Conservation (phyloP, 768 basidiomycete genomes). For the Lentinula sp. region DNA sequence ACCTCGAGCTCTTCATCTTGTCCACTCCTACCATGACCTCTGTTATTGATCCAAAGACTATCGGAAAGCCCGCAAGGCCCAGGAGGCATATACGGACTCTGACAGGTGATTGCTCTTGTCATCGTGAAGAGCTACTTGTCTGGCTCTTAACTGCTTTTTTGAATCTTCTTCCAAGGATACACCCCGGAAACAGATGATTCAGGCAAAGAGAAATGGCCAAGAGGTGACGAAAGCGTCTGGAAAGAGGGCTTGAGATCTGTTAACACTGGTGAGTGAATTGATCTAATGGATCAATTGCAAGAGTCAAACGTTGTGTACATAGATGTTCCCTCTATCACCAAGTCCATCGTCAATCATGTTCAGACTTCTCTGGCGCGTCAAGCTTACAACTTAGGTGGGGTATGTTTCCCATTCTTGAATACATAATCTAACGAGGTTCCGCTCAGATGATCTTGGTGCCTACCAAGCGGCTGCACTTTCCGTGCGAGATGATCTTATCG, state of each 20-base stretch:
- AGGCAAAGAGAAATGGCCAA: constrained; percentile 84
- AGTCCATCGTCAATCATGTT: constrained; percentile 75
- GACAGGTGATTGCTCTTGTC: constrained; percentile 36
- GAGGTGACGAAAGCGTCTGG: constrained; percentile 74
- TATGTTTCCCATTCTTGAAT: background rate
- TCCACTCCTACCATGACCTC: constrained; percentile 46
- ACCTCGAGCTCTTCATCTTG: background rate
- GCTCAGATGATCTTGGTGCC: constrained; percentile 69
- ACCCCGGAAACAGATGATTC: constrained; percentile 68
- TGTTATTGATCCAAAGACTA: constrained; percentile 55
- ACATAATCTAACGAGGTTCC: background rate
- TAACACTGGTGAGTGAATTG: constrained; percentile 41
- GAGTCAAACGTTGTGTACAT: constrained; percentile 28
- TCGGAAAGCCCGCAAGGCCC: constrained; percentile 54
- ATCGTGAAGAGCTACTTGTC: background rate
- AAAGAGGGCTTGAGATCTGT: constrained; percentile 53
- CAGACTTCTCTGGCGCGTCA: constrained; percentile 89
- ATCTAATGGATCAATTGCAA: background rate
- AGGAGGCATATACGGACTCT: constrained; percentile 66
- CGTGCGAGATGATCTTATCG: constrained; percentile 83
- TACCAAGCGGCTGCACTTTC: constrained; percentile 91
- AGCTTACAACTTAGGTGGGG: constrained; percentile 74
- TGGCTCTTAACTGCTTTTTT: background rate
- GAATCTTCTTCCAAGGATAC: constrained; percentile 45
- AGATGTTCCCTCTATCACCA: constrained; percentile 63